A percentile compares a stretch with the other conserved stretches of the same genome.
Evolutionary conservation across 208 protist species (phyloP).

Genomic region (Acanthamoeba lenticulata): DNA sequence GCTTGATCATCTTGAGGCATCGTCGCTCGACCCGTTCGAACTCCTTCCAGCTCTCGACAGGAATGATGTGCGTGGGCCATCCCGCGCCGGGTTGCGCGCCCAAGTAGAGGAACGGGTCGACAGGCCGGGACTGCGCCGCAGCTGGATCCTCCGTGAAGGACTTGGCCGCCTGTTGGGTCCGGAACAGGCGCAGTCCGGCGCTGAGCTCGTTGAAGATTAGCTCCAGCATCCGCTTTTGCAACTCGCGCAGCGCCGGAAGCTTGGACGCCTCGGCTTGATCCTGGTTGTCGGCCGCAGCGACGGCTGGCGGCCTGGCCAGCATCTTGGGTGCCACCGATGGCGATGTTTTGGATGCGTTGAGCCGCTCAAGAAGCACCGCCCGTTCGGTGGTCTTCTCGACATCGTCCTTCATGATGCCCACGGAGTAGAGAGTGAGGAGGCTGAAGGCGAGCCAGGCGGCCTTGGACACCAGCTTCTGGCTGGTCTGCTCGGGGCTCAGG

Average conservation of each 20-base stretch:
- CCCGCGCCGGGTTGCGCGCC: background rate
- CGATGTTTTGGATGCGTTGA: no score
- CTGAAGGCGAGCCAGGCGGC: slow-evolving; percentile 21
- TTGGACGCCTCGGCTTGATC: background rate
- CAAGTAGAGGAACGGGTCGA: slow-evolving; percentile 30
- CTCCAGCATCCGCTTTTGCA: slow-evolving; percentile 42
- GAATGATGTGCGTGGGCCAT: background rate
- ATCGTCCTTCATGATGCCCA: background rate
- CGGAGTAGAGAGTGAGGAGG: background rate
- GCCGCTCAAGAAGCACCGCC: background rate
- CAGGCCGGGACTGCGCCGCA: background rate
- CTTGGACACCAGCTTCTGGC: background rate
- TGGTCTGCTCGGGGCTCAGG: background rate
- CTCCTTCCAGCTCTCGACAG: background rate
- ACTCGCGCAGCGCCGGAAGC: background rate
- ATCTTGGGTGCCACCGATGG: background rate
- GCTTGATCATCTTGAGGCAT: background rate
- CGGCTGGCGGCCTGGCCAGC: no score
- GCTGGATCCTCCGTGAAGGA: background rate
- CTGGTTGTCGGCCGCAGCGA: no score
- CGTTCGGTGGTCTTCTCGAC: background rate
- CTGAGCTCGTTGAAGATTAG: slow-evolving; percentile 52
- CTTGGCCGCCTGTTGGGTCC: background rate
- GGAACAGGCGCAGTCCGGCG: slow-evolving; percentile 6
- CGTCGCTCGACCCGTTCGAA: background rate